Base-by-base conservation (phyloP, 768 basidiomycete genomes). In the Boletus tomentosulus region DNA sequence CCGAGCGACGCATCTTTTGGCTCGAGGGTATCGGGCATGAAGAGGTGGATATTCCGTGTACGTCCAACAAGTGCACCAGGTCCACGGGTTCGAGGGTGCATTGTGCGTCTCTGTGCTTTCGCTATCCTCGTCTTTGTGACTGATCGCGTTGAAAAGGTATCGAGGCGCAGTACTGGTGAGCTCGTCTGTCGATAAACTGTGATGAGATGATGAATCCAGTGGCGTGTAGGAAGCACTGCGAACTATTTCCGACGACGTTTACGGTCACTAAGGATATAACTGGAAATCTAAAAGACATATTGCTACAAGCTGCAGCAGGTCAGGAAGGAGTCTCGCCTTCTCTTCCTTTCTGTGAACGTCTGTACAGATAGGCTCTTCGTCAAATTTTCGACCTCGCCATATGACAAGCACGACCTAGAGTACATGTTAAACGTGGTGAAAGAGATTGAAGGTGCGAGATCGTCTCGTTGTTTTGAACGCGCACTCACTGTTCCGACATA, bases 331-430 rank as follows among this genome's bases (percentile, higher is more conserved):
- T 16, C 3, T 0, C 0, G 13, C 2, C 27, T 2, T 46, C 2
- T 28, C 37, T 48, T 3, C 13, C 33, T 27, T 15, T 13, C 46
- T 22, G 19, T 7, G 33, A 35, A 27, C 9, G 5, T 39, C 10
- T 22, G 13, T 47, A 28, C 54, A 69, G 67, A 69, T 48, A 62
- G 69, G 35, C 37, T 71, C 12, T 50, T 67, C 31, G 65, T 63
- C 0, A 69, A 69, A n/a, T 69, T 71, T 48, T 71, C 67, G 43
- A 69, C 67, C 7, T 69, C 67, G 13, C 67, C 69, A 12, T 69
- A 65, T 16, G 43, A 38, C 47, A 64, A 56, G 53, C 11, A 58
- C 6, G 57, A 58, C 30, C 47, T 69, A 10, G 56, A 35, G 35
- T 63, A 59, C n/a, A 71, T 69, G 67, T 24, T 69, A 15, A 55